These are phyloP conservation scores for Candida hispaniensis DNA, from an alignment of 805 yeast genomes.

Conservation along the genomic window DNA sequence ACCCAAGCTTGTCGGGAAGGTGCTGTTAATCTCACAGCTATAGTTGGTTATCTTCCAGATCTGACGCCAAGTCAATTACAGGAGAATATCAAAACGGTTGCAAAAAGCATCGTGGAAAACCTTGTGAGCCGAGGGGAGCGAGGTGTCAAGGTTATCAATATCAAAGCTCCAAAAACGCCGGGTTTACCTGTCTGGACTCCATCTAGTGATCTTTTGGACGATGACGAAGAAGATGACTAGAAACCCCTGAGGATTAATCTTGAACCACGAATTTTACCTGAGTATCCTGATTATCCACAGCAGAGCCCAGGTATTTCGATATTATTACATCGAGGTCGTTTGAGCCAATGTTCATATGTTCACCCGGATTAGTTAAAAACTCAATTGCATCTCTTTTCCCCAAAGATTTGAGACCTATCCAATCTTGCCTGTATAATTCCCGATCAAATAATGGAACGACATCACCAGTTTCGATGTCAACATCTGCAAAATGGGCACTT, in stretches of 20 bases:
- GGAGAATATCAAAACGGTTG: conserved; percentile 43
- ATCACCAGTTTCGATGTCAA: conserved; percentile 35
- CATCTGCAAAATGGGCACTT: conserved; percentile 52
- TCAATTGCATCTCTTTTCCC: conserved; percentile 36
- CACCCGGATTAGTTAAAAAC: conserved; percentile 42
- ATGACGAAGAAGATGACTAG: too few species aligned
- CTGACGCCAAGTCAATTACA: conserved; percentile 36
- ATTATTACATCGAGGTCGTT: too few species aligned
- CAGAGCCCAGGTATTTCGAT: too few species aligned
- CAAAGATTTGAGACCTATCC: conserved; percentile 48
- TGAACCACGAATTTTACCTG: too few species aligned
- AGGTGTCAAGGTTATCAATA: conserved; percentile 38
- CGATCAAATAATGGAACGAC: conserved; percentile 41
- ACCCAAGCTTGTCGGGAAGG: conserved; percentile 49
- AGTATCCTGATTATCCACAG: too few species aligned
- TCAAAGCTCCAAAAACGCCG: conserved; percentile 57
- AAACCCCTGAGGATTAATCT: too few species aligned
- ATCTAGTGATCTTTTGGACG: too few species aligned
- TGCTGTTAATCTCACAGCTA: conserved; percentile 30
- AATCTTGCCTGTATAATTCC: conserved; percentile 40
- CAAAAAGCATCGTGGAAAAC: conserved; percentile 38
- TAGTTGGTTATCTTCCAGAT: conserved; percentile 33
- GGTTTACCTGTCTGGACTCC: conserved; percentile 45
- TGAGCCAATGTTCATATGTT: conserved; percentile 58
- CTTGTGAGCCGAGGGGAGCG: conserved; percentile 44